Conservation (phyloP, 2,329 filamentous ascomycete genomes). For the Chrysosporium keratinophilum region DNA sequence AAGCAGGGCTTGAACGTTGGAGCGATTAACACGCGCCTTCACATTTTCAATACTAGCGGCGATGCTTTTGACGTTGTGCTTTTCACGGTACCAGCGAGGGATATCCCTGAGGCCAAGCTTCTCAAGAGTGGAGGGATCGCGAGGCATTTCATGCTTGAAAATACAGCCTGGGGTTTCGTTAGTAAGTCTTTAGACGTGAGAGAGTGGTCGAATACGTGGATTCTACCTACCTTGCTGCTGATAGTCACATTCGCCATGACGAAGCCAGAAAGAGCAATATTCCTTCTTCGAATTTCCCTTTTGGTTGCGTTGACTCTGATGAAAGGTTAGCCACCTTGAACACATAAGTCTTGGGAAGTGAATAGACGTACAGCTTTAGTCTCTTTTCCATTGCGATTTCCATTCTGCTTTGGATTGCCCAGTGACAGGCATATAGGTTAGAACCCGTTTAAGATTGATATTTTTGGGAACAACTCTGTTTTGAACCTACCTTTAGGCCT, state of each 20-base stretch:
- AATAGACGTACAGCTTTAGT: background rate
- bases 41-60: background rate
- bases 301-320: conserved; percentile 1
- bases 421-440: background rate
- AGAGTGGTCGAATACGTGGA: background rate
- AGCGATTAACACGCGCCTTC: background rate
- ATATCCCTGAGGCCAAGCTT: conserved; percentile 55
- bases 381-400: conserved; percentile 7
- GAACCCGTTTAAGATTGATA: background rate
- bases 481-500: conserved; percentile 1
- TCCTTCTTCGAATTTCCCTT: conserved; percentile 14
- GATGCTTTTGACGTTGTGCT: conserved; percentile 22
- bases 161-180: conserved; percentile 53
- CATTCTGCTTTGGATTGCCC: conserved; percentile 1
- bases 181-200: background rate
- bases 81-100: conserved; percentile 49
- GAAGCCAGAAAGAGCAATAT: conserved; percentile 65
- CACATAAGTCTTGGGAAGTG: background rate
- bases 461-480: background rate
- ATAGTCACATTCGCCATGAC: conserved; percentile 74
- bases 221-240: conserved; percentile 53
- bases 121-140: conserved; percentile 53
- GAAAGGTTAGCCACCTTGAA: background rate
- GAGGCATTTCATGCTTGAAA: conserved; percentile 85
- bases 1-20: background rate